phyloP scores from a whole-genome alignment of 257 asterid species.

The Solanum appendiculatum region DNA sequence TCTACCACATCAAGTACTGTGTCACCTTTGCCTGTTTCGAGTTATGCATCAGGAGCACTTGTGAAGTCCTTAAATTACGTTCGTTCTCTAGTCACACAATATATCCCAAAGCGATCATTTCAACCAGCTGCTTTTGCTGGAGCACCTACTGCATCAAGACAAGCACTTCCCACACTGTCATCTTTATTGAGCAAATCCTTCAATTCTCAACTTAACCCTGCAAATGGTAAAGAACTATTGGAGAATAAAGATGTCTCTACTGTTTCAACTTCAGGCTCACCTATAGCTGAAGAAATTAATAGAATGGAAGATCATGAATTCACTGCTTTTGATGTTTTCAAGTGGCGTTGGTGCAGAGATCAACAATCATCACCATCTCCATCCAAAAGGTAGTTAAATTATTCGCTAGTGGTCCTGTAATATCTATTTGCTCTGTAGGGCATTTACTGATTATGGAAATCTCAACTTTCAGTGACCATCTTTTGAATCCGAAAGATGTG shows the following conservation, averaged over 20 bases:
- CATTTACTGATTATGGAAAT: slow-evolving; percentile 14
- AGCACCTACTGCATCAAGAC: slow-evolving; percentile 80
- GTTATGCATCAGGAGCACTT: slow-evolving; percentile 82
- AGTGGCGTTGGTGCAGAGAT: slow-evolving; percentile 97
- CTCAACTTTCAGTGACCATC: slow-evolving; percentile 61
- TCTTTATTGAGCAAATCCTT: slow-evolving; percentile 89
- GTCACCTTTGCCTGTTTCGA: slow-evolving; percentile 78
- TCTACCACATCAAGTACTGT: slow-evolving; percentile 42
- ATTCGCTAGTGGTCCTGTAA: slow-evolving; percentile 15
- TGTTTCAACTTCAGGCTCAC: slow-evolving; percentile 57
- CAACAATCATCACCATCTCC: slow-evolving; percentile 61
- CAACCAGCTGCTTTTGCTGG: slow-evolving; percentile 98
- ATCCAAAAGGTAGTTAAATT: slow-evolving; percentile 62
- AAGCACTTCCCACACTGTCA: slow-evolving; percentile 79
- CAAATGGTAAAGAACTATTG: slow-evolving; percentile 63
- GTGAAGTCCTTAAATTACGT: slow-evolving; percentile 90
- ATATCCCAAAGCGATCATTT: slow-evolving; percentile 88
- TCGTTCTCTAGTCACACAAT: slow-evolving; percentile 87
- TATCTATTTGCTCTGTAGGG: neutral
- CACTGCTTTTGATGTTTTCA: slow-evolving; percentile 73
- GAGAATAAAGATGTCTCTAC: slow-evolving; percentile 78
- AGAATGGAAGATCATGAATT: slow-evolving; percentile 65
- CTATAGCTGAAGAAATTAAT: slow-evolving; percentile 77
- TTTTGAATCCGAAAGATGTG: slow-evolving; percentile 63
- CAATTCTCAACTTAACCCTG: slow-evolving; percentile 81